phyloP scores from a whole-genome alignment of 345 rosid species.

The Rhodomyrtus tomentosa region DNA sequence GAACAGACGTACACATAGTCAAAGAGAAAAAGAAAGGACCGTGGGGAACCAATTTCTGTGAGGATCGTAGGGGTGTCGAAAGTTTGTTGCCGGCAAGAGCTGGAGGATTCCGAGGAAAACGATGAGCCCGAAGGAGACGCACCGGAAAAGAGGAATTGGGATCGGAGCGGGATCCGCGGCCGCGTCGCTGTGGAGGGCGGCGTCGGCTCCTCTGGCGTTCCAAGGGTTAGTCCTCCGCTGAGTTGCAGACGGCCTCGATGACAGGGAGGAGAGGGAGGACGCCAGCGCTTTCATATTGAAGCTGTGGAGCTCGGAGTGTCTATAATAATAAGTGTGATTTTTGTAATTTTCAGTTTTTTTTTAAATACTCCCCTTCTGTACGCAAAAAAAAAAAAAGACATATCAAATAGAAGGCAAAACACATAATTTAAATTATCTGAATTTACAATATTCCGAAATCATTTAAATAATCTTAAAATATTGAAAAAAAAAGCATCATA shows the following conservation, averaged over 20 bases:
- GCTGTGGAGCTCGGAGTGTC: too few relatives aligned
- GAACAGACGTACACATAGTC: not conserved
- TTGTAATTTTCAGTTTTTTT: too few relatives aligned
- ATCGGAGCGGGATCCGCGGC: slow-evolving; percentile 7
- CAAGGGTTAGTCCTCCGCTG: not conserved
- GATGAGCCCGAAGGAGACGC: slow-evolving; percentile 13
- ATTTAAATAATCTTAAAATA: not conserved
- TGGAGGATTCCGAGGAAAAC: slow-evolving; percentile 16
- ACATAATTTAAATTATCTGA: not conserved
- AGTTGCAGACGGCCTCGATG: not conserved
- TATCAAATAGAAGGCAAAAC: not conserved
- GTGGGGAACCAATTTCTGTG: slow-evolving; percentile 22
- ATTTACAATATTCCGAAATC: rapidly evolving
- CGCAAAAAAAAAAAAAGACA: not conserved
- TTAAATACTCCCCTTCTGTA: too few relatives aligned
- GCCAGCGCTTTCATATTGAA: not conserved
- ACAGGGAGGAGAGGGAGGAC: not conserved
- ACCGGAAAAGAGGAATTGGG: slow-evolving; percentile 5
- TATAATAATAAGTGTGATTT: not conserved
- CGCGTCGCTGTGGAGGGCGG: not conserved
- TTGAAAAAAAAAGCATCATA: not conserved
- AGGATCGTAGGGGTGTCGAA: slow-evolving; percentile 24
- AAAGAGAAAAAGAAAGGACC: not conserved
- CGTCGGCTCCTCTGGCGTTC: not conserved
- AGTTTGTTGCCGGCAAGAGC: slow-evolving; percentile 30